Evolutionary conservation across 2,329 filamentous ascomycete genomes (phyloP).

Genomic region (Dothidotthia symphoricarpi): DNA sequence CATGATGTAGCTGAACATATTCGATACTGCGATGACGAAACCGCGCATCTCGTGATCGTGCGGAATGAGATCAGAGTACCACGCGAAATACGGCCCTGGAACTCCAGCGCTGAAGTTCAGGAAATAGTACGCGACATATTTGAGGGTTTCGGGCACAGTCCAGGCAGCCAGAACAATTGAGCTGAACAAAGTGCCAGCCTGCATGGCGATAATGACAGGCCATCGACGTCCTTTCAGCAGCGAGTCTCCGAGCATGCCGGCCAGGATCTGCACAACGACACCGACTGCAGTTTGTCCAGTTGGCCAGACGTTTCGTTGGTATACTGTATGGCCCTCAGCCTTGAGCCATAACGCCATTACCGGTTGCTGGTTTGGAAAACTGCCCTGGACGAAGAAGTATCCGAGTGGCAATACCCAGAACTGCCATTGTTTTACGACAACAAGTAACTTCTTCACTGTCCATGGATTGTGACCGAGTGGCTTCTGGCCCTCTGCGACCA

Average conservation of each 20-base stretch:
- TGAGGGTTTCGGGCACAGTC: slow-evolving; percentile 47
- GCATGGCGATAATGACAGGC: slow-evolving; percentile 45
- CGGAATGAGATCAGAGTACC: slow-evolving; percentile 26
- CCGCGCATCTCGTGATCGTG: slow-evolving; percentile 31
- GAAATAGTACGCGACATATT: slow-evolving; percentile 36
- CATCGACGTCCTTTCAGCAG: slow-evolving; percentile 24
- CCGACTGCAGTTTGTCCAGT: slow-evolving; percentile 47
- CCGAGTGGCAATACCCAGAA: slow-evolving; percentile 50
- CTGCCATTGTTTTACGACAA: slow-evolving; percentile 48
- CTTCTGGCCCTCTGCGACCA: slow-evolving; percentile 25
- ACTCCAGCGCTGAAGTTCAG: slow-evolving; percentile 22
- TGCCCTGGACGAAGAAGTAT: slow-evolving; percentile 45
- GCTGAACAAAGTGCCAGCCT: slow-evolving; percentile 41
- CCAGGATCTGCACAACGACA: slow-evolving; percentile 48
- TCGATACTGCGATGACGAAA: slow-evolving; percentile 22
- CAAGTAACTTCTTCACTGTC: slow-evolving; percentile 44
- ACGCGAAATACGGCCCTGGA: slow-evolving; percentile 26
- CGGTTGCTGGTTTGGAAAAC: slow-evolving; percentile 20
- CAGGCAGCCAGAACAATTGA: slow-evolving; percentile 47
- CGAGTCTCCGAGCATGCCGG: slow-evolving; percentile 35
- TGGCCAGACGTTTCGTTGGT: slow-evolving; percentile 50
- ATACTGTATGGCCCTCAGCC: slow-evolving; percentile 45
- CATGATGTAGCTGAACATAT: slow-evolving; percentile 28
- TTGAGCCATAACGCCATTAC: slow-evolving; percentile 48
- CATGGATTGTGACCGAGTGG: slow-evolving; percentile 43